Percentiles rank a stretch among this genome's conserved stretches.
phyloP scores from a whole-genome alignment of 176 grass and related monocot genomes.

The Canna indica region DNA sequence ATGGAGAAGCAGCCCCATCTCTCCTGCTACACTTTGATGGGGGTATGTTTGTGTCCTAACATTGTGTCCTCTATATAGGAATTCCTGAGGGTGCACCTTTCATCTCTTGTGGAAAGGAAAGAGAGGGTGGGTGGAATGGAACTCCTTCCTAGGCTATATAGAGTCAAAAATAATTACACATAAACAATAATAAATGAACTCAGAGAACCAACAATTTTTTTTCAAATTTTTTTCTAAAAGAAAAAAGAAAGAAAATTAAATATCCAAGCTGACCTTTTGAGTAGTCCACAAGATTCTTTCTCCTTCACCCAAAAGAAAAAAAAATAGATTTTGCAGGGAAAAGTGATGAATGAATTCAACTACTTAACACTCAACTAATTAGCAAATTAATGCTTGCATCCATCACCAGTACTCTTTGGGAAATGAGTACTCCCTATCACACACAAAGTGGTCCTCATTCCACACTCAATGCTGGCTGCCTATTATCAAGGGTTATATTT shows the following conservation, averaged over 20 bases:
- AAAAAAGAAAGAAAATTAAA: no score
- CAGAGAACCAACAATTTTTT: no score
- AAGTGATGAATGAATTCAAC: not conserved
- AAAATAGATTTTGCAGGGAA: not conserved
- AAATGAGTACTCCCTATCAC: not conserved
- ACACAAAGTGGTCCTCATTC: no score
- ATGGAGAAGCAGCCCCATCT: constrained; percentile 3
- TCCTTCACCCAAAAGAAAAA: not conserved
- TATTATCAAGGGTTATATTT: no score
- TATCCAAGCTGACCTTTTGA: no score
- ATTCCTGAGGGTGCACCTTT: not conserved
- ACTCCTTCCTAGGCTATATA: not conserved
- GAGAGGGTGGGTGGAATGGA: not conserved
- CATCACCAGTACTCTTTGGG: not conserved
- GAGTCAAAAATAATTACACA: no score
- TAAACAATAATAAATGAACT: no score
- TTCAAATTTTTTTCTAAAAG: no score
- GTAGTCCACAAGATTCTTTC: not conserved
- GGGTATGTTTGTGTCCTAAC: not conserved
- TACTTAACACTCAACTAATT: not conserved
- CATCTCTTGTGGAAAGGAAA: not conserved
- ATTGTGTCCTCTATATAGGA: constrained; percentile 3
- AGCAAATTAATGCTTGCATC: not conserved
- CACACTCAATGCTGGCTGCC: not conserved
- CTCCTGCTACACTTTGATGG: not conserved